These are phyloP conservation scores for Leavenworthia alabamica DNA, from an alignment of 345 rosid genomes.

Conservation along the genomic window DNA sequence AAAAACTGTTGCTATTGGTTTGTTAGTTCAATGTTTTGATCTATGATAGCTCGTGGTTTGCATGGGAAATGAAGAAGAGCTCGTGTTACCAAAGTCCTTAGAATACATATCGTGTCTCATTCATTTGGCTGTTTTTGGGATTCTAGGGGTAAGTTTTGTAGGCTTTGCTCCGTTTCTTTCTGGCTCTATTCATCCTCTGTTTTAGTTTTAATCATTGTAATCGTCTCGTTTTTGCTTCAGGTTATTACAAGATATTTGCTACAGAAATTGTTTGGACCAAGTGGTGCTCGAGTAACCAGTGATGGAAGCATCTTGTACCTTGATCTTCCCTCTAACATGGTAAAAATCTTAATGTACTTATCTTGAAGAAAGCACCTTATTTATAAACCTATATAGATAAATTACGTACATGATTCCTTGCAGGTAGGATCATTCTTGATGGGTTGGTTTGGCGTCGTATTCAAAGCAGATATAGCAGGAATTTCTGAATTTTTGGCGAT, in stretches of 20 bases:
- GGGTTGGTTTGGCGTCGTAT: slow-evolving; percentile 94
- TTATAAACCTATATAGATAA: neutral
- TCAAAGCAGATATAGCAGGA: slow-evolving; percentile 56
- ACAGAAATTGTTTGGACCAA: slow-evolving; percentile 74
- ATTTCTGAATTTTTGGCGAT: slow-evolving; percentile 66
- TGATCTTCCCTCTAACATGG: slow-evolving; percentile 92
- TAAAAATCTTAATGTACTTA: slow-evolving; percentile 11
- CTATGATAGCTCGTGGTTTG: slow-evolving; percentile 8
- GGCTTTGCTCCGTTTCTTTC: neutral
- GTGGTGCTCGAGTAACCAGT: slow-evolving; percentile 52
- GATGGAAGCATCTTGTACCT: slow-evolving; percentile 53
- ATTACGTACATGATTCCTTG: neutral
- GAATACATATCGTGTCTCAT: slow-evolving; percentile 48
- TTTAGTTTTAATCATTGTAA: neutral
- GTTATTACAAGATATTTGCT: slow-evolving; percentile 68
- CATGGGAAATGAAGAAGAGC: slow-evolving; percentile 35
- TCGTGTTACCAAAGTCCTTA: slow-evolving; percentile 38
- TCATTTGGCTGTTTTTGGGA: slow-evolving; percentile 69
- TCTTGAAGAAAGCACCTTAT: neutral
- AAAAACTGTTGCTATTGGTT: neutral
- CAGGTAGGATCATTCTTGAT: slow-evolving; percentile 94
- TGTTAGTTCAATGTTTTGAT: slow-evolving; percentile 7
- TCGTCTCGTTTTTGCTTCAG: slow-evolving; percentile 33
- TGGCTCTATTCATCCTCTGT: slow-evolving; percentile 3
- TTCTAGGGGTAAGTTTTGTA: slow-evolving; percentile 54